Base-by-base conservation (phyloP, 441 rosid genomes). In the Gossypium lobatum region DNA sequence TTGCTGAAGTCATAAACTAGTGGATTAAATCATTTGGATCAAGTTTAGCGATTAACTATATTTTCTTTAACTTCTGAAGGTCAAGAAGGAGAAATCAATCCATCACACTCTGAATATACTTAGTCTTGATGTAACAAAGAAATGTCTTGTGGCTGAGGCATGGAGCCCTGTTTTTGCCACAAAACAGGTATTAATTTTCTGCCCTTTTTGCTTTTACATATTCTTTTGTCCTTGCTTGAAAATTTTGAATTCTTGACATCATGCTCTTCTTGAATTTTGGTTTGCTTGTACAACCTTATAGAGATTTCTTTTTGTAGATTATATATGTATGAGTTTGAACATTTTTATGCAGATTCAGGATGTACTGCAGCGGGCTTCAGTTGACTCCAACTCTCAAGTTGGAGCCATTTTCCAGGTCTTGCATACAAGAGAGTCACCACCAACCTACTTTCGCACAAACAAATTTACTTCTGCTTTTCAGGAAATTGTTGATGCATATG, bases 401-500 rank as follows among this genome's bases (percentile, higher is more conserved):
- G 97, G 89, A 71, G 67, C 93, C 63, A 85, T 91, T 75, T 80
- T 91, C 76, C 91, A 85, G 79, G 82, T 88, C 73, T 67, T 89
- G 82, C 84, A 85, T 71, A 83, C 93, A 67, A 87, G 81, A 77
- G 97, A 89, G 64, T 75, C 78, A 54, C 97, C 97, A 1, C 97
- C 97, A 16, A 89, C 97, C 65, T 89, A 85, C 79, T 91, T 91
- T 63, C 82, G 86, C 65, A 87, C 93, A 69, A 89, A 88, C 79
- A 88, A 88, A 78, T 87, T 91, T 71, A 87, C 91, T 31, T 60
- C 88, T 80, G 93, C 91, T 34, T 91, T 89, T 77, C 97, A 89
- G 83, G 97, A 86, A 73, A 89, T 88, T 82, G 95, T 91, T 75
- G 97, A 91, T 60, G 91, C 95, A 11, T 89, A 88, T 82, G 95